Evolutionary conservation across 2,329 filamentous ascomycete genomes (phyloP), one percentile per base, ranked within the genome.

Genomic region (Neodidymelliopsis sp.): DNA sequence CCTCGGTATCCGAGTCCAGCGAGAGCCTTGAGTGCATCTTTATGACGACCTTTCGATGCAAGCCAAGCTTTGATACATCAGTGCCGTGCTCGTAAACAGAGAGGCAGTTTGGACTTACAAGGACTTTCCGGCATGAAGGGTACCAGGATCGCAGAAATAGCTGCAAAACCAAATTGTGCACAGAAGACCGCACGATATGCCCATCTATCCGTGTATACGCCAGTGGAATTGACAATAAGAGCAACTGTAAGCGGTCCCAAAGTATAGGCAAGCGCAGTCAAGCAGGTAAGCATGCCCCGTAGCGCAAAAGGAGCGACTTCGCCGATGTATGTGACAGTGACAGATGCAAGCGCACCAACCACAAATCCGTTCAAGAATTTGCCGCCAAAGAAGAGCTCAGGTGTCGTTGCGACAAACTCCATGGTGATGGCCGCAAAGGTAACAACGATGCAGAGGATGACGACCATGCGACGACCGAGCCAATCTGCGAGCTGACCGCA

Each of bases 21-120:
- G 1, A 69, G 57, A 10, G 60, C 58, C 15, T 49, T 44, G 10
- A 61, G 47, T 11, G 87, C 87, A 12, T 87, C 82, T 5, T 84
- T 80, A 29, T 81, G 72, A 23, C 79, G 80, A 24, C 83, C 83
- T 56, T 80, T 81, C 28, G 86, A 82, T 30, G 89, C 84, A 16
- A 89, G 79, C 86, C 86, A 89, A 84, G 85, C 88, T 2, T n/a
- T n/a, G n/a, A n/a, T n/a, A n/a, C n/a, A n/a, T n/a, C n/a, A n/a
- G n/a, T n/a, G n/a, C n/a, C n/a, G n/a, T n/a, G n/a, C n/a, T n/a
- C n/a, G n/a, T n/a, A n/a, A n/a, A n/a, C n/a, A n/a, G n/a, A n/a
- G n/a, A n/a, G n/a, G n/a, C n/a, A n/a, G n/a, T n/a, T n/a, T n/a
- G n/a, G n/a, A n/a, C n/a, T n/a, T n/a, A n/a, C n/a, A n/a, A n/a